Evolutionary conservation across 1,284 basidiomycete genomes (phyloP).

Genomic region (Ustilago tritici): DNA sequence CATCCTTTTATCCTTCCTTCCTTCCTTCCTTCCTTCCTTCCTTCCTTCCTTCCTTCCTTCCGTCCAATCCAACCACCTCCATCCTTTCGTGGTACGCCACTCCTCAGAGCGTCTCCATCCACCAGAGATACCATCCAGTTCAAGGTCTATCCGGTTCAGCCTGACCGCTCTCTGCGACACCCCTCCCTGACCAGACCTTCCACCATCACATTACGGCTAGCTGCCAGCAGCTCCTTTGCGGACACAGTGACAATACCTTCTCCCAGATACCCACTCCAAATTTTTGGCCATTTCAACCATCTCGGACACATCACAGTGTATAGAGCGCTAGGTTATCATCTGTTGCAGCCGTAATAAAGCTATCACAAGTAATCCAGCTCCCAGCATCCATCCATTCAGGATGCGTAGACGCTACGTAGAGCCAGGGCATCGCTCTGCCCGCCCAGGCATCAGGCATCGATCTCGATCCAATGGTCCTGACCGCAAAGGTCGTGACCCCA

Average conservation of each 20-base stretch:
- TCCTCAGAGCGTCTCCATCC: background rate
- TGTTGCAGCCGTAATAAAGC: background rate
- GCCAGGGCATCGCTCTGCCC: conserved; percentile 45
- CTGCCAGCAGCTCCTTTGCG: background rate
- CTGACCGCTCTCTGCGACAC: conserved; percentile 1
- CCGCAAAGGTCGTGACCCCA: conserved; percentile 44
- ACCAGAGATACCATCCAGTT: conserved; percentile 7
- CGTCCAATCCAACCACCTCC: conserved; percentile 1
- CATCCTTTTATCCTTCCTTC: background rate
- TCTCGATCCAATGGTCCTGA: conserved; percentile 42
- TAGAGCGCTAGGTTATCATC: background rate
- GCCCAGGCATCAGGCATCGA: conserved; percentile 47
- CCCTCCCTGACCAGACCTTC: conserved; percentile 2
- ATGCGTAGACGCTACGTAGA: conserved; percentile 52
- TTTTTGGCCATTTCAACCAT: background rate
- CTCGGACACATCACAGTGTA: background rate
- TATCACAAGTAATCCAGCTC: background rate
- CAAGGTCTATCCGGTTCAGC: background rate
- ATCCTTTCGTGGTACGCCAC: background rate
- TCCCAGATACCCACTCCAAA: background rate
- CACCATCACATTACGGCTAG: background rate
- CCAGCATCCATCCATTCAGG: background rate
- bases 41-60: background rate
- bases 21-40: background rate
- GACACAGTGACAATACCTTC: conserved; percentile 2